Base-by-base conservation (phyloP, 176 grass and related monocot genomes). In the Zea luxurians region DNA sequence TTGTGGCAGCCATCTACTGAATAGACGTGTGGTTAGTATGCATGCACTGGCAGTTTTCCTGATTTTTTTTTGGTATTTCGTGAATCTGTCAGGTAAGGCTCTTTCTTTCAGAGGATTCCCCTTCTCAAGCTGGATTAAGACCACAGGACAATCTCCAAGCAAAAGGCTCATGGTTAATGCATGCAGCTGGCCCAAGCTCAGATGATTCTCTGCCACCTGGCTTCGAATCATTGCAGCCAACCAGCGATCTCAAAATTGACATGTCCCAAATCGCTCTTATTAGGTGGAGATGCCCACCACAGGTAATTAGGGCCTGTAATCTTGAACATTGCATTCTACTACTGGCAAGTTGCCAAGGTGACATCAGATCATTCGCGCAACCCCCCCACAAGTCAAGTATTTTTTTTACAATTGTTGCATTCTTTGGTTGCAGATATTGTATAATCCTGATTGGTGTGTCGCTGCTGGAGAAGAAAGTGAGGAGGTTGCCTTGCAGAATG, bases 181-280 rank as follows among this genome's bases (percentile, higher is more conserved):
- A 94, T 85, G 83, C 91, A 75, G 57, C 88, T 61, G 82, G 90
- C 45, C 78, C 79, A 43, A 61, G 69, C 64, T 87, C 86, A 8
- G 96, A 99, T 87, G 96, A 99, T 86, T 99, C 87, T 13, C 55
- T 95, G 50, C 96, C 96, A 44, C 96, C 96, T 21, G 96, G 96
- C 40, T 99, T 99, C 59, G 96, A 95, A 71, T 85, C 92, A 47
- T 66, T 83, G 79, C 88, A 95, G 64, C 86, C 90, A 66, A 57
- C 61, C 7, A 82, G 88, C 35, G 34, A 74, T 48, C 37, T 78
- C 55, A 99, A 84, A 82, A 82, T 89, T 61, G 92, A 99, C 64
- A 73, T 91, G 36, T 83, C 92, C 68, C 74, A 89, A 74, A 89
- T 99, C 37, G 86, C 96, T 75, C 58, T 83, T 75, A 78, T 92